Base-by-base conservation (phyloP, 306 rosid species). In the Lathyrus oleraceus region DNA sequence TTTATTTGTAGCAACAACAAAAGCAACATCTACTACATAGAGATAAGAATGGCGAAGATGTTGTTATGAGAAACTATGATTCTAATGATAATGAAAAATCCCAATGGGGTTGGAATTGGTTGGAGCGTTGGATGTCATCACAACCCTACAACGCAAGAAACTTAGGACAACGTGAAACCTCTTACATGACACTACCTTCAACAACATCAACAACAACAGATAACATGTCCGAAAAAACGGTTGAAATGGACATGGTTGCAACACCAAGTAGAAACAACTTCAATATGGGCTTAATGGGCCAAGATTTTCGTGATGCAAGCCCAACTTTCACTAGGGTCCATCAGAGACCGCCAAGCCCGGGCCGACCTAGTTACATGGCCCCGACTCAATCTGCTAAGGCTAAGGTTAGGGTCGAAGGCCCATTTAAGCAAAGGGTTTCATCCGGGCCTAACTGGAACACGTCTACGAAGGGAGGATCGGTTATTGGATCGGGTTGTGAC, bases 81-180 rank as follows among this genome's bases (percentile, higher is more conserved):
- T 47, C 57, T 6, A 39, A 76, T 13, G 86, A 71, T 38, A 63
- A 16, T 0, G 95, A 88, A 7, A 88, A 85, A 67, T 67, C 69
- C 25, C 89, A 83, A n/a, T 84, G 91, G 91, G 97, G 94, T 59
- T 90, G 98, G 96, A 88, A 87, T 67, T 94, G 94, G 96, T 85
- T 90, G 5, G 96, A 93, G 67, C 82, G 80, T 52, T 90, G 96
- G 98, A 93, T 90, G 96, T 81, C 95, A 17, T 82, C 95, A 1
- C 90, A 94, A 20, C 94, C 94, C 16, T 1, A 75, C 65, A 57
- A 75, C 9, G 69, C 53, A 5, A 78, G 65, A 45, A 78, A 66
- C 56, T 1, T 76, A 30, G 78, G 73, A 0, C 73, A 79, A 1
- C 82, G 48, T 5, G 90, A 86, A 8, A 58, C 67, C 53, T 61